Percentiles rank a stretch among this genome's conserved stretches.
phyloP scores from a whole-genome alignment of 2,329 filamentous ascomycete genomes.

The Aspergillus viridinutans region DNA sequence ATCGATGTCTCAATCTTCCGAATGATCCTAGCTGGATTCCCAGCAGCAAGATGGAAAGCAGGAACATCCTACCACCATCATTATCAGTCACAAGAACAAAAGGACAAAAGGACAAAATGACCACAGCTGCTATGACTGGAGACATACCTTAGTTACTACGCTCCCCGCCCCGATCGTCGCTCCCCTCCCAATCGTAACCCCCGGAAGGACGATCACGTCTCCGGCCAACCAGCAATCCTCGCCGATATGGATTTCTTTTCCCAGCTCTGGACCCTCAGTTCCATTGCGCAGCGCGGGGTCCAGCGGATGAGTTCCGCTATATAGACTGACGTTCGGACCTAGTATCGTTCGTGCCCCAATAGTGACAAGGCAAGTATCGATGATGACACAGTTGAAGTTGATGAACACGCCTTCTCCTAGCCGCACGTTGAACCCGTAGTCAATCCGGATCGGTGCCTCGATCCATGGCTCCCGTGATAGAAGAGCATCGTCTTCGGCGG shows the following conservation, averaged over 20 bases:
- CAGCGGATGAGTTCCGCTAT: slow-evolving; percentile 69
- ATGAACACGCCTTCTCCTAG: slow-evolving; percentile 69
- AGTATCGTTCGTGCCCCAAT: slow-evolving; percentile 74
- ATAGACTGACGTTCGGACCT: slow-evolving; percentile 75
- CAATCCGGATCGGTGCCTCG: slow-evolving; percentile 64
- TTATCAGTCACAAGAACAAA: slow-evolving; percentile 1
- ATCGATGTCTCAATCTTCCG: slow-evolving; percentile 38
- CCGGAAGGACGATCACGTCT: slow-evolving; percentile 66
- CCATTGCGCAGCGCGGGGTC: slow-evolving; percentile 73
- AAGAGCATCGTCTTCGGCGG: slow-evolving; percentile 61
- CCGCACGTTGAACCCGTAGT: slow-evolving; percentile 73
- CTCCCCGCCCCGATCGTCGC: slow-evolving; percentile 73
- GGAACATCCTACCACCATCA: slow-evolving; percentile 34
- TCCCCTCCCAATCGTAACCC: slow-evolving; percentile 73
- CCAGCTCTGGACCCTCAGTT: slow-evolving; percentile 68
- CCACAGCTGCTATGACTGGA: not conserved
- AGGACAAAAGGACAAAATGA: not conserved
- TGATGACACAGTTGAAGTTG: slow-evolving; percentile 69
- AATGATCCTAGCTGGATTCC: slow-evolving; percentile 39
- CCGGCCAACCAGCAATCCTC: slow-evolving; percentile 80
- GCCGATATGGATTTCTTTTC: slow-evolving; percentile 68
- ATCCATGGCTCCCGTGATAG: slow-evolving; percentile 66
- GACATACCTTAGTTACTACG: slow-evolving; percentile 69
- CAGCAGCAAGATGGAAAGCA: slow-evolving; percentile 39
- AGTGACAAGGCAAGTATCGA: slow-evolving; percentile 71